Conservation (phyloP, 805 yeast genomes). For the Starmerella kuoi region DNA sequence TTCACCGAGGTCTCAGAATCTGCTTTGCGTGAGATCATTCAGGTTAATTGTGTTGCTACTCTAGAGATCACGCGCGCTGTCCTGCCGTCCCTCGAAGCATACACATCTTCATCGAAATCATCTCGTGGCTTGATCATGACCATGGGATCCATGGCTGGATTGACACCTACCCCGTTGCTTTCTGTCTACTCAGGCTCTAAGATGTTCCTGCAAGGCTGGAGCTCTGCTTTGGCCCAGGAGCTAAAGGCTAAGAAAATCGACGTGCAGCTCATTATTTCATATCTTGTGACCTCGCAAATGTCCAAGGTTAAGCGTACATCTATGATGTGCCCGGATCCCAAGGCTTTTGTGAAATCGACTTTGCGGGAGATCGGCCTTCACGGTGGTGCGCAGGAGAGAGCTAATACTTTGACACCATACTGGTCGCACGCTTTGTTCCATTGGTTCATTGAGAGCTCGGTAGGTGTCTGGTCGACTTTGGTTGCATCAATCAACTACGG, state of each 20-base stretch:
- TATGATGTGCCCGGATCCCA: conserved; percentile 66
- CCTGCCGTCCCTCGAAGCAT: conserved; percentile 52
- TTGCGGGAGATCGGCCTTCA: conserved; percentile 65
- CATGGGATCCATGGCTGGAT: conserved; percentile 96
- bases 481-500: conserved; percentile 56
- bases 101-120: conserved; percentile 33
- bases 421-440: conserved; percentile 92
- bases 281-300: conserved; percentile 90
- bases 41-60: conserved; percentile 76
- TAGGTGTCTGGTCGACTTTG: conserved; percentile 66
- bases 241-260: conserved; percentile 57
- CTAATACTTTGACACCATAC: conserved; percentile 76
- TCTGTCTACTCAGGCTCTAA: conserved; percentile 95
- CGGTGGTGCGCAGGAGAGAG: conserved; percentile 86
- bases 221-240: conserved; percentile 78
- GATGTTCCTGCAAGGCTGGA: conserved; percentile 90
- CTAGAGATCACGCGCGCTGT: conserved; percentile 71
- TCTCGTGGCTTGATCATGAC: conserved; percentile 62
- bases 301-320: conserved; percentile 79
- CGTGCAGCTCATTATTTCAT: conserved; percentile 74
- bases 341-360: conserved; percentile 61
- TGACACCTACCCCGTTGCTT: conserved; percentile 80
- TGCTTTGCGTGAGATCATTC: conserved; percentile 69
- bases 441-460: conserved; percentile 57
- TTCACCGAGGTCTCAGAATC: conserved; percentile 64